These are phyloP conservation scores for Microcera coccophila DNA, from an alignment of 2,329 filamentous ascomycete species.

Conservation along the genomic window DNA sequence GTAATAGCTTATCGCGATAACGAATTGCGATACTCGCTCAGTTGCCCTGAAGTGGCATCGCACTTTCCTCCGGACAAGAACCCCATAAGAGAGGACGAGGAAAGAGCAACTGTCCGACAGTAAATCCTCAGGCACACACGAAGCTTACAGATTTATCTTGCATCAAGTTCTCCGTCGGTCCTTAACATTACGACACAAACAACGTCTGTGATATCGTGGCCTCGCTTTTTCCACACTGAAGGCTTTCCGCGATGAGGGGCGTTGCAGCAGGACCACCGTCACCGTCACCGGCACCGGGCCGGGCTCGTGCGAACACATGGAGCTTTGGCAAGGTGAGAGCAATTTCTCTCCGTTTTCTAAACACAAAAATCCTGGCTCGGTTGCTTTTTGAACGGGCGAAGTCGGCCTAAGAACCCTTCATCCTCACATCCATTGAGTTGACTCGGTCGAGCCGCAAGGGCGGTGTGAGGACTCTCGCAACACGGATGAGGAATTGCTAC, in stretches of 20 bases:
- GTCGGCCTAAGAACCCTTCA: slow-evolving; percentile 13
- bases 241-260: slow-evolving; percentile 26
- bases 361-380: slow-evolving; percentile 5
- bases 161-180: background rate
- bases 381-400: slow-evolving; percentile 21
- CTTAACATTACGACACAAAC: no score
- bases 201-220: no score
- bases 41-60: background rate
- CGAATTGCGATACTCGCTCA: slow-evolving; percentile 3
- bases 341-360: slow-evolving; percentile 8
- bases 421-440: slow-evolving; percentile 4
- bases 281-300: slow-evolving; percentile 28
- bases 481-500: no score
- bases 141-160: background rate
- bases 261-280: slow-evolving; percentile 35
- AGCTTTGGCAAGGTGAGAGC: slow-evolving; percentile 39
- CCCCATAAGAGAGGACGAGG: no score
- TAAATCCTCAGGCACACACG: background rate
- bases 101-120: background rate
- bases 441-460: slow-evolving; percentile 18
- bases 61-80: background rate
- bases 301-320: slow-evolving; percentile 37
- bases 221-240: no score
- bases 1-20: slow-evolving; percentile 21
- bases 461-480: slow-evolving; percentile 25